Evolutionary conservation across 352 stramenopile species (phyloP).

Genomic region (Detonula confervacea): DNA sequence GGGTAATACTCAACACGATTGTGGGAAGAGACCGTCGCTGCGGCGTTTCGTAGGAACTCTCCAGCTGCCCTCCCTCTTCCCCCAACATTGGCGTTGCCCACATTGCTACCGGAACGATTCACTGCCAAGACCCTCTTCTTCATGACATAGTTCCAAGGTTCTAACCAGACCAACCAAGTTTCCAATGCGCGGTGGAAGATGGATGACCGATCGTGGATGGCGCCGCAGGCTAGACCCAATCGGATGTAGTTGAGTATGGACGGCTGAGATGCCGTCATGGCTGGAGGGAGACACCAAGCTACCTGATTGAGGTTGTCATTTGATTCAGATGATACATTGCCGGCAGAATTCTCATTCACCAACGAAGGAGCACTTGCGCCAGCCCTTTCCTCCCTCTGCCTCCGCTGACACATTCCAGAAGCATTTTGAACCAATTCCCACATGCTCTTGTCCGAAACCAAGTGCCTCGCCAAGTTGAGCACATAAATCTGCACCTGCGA

Average conservation of each 20-base stretch:
- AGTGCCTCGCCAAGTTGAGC: conserved; percentile 53
- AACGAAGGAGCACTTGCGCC: conserved; percentile 23
- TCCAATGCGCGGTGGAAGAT: conserved; percentile 74
- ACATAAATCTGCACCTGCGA: conserved; percentile 60
- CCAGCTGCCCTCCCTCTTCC: no score
- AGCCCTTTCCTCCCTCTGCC: conserved; percentile 22
- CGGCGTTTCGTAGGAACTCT: conserved; percentile 41
- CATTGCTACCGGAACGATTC: no score
- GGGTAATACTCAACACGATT: conserved; percentile 43
- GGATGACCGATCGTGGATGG: conserved; percentile 62
- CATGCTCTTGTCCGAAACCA: conserved; percentile 47
- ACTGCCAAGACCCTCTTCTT: no score
- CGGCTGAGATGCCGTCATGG: conserved; percentile 62
- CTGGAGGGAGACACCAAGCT: conserved; percentile 63
- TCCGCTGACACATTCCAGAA: conserved; percentile 4
- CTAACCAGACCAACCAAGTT: conserved; percentile 79
- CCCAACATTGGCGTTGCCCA: no score
- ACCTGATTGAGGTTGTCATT: no score
- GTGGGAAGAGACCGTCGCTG: conserved; percentile 37
- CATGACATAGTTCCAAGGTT: conserved; percentile 78
- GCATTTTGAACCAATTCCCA: conserved; percentile 23
- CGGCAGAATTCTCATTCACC: conserved; percentile 13
- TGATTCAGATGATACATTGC: no score
- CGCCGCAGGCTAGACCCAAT: conserved; percentile 64
- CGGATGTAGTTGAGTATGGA: conserved; percentile 77